Evolutionary conservation across 345 rosid genomes (phyloP), one percentile per base, ranked within the genome.

Genomic region (Eucalyptus decipiens): DNA sequence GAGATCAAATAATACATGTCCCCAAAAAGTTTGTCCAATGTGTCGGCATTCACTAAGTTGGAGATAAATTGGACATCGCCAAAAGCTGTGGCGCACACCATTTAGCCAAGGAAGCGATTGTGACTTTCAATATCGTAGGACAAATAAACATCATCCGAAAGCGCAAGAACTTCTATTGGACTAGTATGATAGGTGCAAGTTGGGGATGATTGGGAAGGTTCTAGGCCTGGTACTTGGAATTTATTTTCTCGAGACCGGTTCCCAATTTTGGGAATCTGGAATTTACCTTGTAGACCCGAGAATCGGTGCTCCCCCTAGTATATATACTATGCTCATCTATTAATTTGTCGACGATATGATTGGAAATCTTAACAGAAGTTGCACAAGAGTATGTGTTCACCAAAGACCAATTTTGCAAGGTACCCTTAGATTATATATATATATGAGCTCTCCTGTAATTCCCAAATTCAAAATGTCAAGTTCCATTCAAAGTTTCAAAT

Each of bases 31-130:
- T 65, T 30, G 37, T 65, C 21, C 17, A 2, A 65, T 30, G 76
- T 65, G 76, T n/a, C 3, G 2, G 37, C 21, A 65, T n/a, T 65
- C 37, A 65, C 76, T 17, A 30, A 65, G 19, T n/a, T 65, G 9
- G 37, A n/a, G 37, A 65, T 0, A 65, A 16, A 15, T 65, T 65
- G 21, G 76, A 65, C 21, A 15, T 17, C 0, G 0, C 2, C 3
- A n/a, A 1, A 65, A 65, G 72, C 4, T 65, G 0, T 30, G 15
- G 37, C 7, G 0, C 37, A 14, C 19, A 2, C 76, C 10, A n/a
- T 65, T 65, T 65, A 65, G 76, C 37, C 6, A 4, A 8, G 76
- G 9, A 65, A 65, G 37, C 2, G 3, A 65, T 65, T n/a, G 19
- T 65, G 37, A 65, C 37, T 65, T 65, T 65, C 2, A 0, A 60